A percentile compares a stretch with the other conserved stretches of the same genome.
Evolutionary conservation across 1,284 basidiomycete genomes (phyloP).

Genomic region (Marasmius sp.): DNA sequence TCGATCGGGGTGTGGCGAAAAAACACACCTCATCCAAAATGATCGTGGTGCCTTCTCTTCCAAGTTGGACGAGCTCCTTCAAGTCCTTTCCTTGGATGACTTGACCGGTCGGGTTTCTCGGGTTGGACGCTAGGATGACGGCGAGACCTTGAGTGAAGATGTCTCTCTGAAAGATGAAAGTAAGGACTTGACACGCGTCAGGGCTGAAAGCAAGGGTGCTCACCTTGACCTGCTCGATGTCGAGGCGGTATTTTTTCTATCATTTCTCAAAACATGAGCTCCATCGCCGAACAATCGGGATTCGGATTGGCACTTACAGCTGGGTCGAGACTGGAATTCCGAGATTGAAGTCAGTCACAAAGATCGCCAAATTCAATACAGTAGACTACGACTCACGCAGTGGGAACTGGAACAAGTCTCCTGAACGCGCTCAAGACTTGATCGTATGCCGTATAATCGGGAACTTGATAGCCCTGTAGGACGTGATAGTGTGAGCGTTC

Average conservation of each 20-base stretch:
- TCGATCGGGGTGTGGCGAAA: neutral
- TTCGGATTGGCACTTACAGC: constrained; percentile 41
- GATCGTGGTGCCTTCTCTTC: constrained; percentile 74
- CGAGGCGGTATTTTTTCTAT: constrained; percentile 33
- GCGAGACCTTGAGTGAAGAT: constrained; percentile 80
- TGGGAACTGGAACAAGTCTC: constrained; percentile 87
- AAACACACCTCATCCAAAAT: constrained; percentile 80
- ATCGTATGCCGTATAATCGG: constrained; percentile 87
- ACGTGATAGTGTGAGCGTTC: constrained; percentile 1
- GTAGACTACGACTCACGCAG: constrained; percentile 53
- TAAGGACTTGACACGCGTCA: neutral
- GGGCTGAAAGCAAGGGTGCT: neutral
- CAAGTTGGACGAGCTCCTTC: constrained; percentile 73
- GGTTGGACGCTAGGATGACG: constrained; percentile 88
- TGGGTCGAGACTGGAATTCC: constrained; percentile 50
- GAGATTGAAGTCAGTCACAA: neutral
- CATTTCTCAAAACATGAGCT: neutral
- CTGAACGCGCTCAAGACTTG: constrained; percentile 88
- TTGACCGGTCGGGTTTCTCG: constrained; percentile 91
- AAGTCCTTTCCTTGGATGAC: constrained; percentile 75
- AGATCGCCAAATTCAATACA: neutral
- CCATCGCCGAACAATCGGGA: neutral
- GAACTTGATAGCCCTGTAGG: constrained; percentile 76
- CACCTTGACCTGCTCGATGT: neutral
- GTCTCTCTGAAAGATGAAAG: constrained; percentile 51